Evolutionary conservation across 768 basidiomycete genomes (phyloP).

Genomic region (Coprinopsis sp.): DNA sequence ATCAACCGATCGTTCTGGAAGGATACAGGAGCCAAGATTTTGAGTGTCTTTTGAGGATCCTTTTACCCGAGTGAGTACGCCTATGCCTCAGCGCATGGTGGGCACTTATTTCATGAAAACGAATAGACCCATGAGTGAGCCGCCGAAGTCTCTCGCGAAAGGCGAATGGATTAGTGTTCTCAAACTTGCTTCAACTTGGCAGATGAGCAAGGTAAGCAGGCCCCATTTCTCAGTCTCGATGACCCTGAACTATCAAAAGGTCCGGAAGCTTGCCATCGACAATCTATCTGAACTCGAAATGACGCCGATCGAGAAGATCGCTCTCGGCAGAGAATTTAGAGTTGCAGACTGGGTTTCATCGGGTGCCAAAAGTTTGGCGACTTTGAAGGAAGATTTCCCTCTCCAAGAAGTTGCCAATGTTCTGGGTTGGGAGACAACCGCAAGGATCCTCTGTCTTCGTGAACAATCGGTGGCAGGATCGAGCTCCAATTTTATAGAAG

Average conservation of each 20-base stretch:
- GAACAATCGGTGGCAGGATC: no score
- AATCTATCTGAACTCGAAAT: neutral
- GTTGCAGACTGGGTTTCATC: neutral
- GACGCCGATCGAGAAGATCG: neutral
- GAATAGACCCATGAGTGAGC: neutral
- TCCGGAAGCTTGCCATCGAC: neutral
- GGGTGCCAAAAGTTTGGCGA: neutral
- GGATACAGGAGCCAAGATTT: slow-evolving; percentile 1
- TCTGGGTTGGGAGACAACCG: no score
- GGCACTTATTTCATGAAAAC: no score
- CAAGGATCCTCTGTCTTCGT: no score
- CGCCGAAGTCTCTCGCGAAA: neutral
- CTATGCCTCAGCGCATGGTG: no score
- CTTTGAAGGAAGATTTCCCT: neutral
- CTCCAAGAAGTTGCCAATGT: neutral
- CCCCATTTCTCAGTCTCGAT: neutral
- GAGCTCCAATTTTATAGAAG: no score
- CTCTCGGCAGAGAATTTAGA: neutral
- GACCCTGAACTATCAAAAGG: neutral
- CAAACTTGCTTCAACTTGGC: neutral
- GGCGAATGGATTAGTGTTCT: neutral
- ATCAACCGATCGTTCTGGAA: neutral
- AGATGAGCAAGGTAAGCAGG: neutral
- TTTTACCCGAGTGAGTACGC: no score
- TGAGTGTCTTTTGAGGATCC: neutral